These are phyloP conservation scores for Aphanomyces euteiches DNA, from an alignment of 352 stramenopile genomes.

Conservation along the genomic window DNA sequence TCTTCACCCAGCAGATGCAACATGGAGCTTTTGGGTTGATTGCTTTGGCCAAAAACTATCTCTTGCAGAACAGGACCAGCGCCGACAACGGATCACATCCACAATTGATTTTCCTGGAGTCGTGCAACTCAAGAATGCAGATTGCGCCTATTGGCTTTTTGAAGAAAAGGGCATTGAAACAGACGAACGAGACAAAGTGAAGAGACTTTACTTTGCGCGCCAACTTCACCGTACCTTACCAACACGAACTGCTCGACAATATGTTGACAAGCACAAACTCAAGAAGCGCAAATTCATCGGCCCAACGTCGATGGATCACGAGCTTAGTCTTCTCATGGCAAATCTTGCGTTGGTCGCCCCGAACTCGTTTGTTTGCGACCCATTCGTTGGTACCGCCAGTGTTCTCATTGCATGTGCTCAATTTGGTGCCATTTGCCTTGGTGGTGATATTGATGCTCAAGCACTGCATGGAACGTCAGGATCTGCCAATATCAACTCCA, in stretches of 20 bases:
- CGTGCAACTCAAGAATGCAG: constrained; percentile 34
- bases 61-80: constrained; percentile 24
- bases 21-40: constrained; percentile 34
- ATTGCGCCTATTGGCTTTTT: constrained; percentile 24
- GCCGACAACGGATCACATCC: constrained; percentile 19
- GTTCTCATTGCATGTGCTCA: constrained; percentile 81
- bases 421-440: constrained; percentile 74
- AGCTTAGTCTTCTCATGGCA: constrained; percentile 88
- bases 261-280: constrained; percentile 60
- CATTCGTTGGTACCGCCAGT: constrained; percentile 89
- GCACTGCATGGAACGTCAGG: constrained; percentile 6
- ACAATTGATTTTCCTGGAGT: constrained; percentile 21
- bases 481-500: constrained; percentile 36
- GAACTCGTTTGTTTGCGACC: constrained; percentile 67
- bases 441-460: constrained; percentile 77
- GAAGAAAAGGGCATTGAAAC: constrained; percentile 33
- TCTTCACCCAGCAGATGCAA: constrained; percentile 10
- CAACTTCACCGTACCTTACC: constrained; percentile 30
- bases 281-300: constrained; percentile 84
- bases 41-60: constrained; percentile 34
- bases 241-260: constrained; percentile 33
- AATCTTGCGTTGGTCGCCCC: constrained; percentile 52
- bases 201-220: constrained; percentile 20
- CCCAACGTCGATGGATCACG: constrained; percentile 87
- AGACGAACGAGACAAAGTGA: background rate